Base-by-base conservation (phyloP, 208 protist species). In the Herpetomonas samuelpessoai region DNA sequence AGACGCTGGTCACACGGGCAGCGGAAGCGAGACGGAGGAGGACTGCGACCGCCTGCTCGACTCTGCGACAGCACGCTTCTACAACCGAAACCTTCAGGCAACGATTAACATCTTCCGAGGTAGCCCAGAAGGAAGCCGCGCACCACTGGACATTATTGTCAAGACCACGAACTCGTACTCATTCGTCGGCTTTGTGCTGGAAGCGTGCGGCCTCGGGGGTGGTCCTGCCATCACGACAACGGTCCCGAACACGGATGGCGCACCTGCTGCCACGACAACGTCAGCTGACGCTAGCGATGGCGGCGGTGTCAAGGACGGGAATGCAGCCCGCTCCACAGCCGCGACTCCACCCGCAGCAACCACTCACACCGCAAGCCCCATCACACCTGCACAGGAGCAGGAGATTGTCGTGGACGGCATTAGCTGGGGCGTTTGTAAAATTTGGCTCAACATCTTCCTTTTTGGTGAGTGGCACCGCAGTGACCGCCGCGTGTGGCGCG, bases 381-480 rank as follows among this genome's bases (percentile, higher is more conserved):
- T 27, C 41, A 7, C 50, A 18, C 14, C 48, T 18, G 22, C 21
- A 12, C 29, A 14, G 7, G 62, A 60, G n/a, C 19, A 50, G 16
- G 51, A 68, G 35, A 6, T 41, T 41, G 35, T 41, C 35, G 14
- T 41, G 25, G 66, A 79, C 39, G 71, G 71, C 21, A 95, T 98
- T 27, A 57, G 58, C 56, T 83, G 92, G 35, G 54, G 95, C 25
- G 83, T 95, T 0, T 69, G 99, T 22, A 98, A 99, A 75, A 98
- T 99, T 63, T 94, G 97, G 3, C 96, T 95, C 0, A 98, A 99
- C 76, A 97, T 99, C 76, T 99, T 91, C 70, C 91, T 98, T 4
- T 83, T 99, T 46, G 98, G 91, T 4, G 48, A 77, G 53, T 87
- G 76, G 77, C 62, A 80, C 46, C 49, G 72, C 24, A 65, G 62